These are phyloP conservation scores for Fusarium sp. DNA, from an alignment of 2,329 filamentous ascomycete genomes.

Conservation along the genomic window DNA sequence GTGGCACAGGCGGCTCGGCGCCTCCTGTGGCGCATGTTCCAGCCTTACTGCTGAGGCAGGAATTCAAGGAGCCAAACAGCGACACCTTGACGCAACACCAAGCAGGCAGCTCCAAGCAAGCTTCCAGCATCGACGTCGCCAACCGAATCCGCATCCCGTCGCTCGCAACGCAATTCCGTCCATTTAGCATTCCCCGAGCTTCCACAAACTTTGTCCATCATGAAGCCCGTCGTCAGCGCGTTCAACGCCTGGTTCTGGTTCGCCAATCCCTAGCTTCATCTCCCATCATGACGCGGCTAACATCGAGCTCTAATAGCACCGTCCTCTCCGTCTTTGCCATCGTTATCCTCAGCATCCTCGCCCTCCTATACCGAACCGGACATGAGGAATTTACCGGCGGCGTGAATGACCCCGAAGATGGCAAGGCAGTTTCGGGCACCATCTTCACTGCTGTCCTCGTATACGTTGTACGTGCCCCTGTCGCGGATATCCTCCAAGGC, in stretches of 20 bases:
- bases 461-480: conserved; percentile 76
- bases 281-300: conserved; percentile 38
- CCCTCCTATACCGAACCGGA: conserved; percentile 79
- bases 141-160: conserved; percentile 8
- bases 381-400: conserved; percentile 88
- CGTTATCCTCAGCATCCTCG: conserved; percentile 70
- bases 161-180: not conserved
- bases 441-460: conserved; percentile 90
- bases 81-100: conserved; percentile 33
- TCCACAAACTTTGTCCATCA: conserved; percentile 56
- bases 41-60: conserved; percentile 45
- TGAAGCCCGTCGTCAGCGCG: conserved; percentile 95
- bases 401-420: conserved; percentile 76
- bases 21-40: conserved; percentile 21
- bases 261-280: conserved; percentile 46
- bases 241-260: conserved; percentile 97
- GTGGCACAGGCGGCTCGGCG: not conserved
- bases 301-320: conserved; percentile 65
- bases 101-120: conserved; percentile 32
- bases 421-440: conserved; percentile 81
- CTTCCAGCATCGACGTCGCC: conserved; percentile 34
- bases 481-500: not conserved
- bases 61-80: conserved; percentile 32
- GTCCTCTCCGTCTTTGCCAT: conserved; percentile 75
- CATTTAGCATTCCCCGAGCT: not conserved